Evolutionary conservation across 805 yeast species (phyloP).

Genomic region (Ogataea wickerhamii): DNA sequence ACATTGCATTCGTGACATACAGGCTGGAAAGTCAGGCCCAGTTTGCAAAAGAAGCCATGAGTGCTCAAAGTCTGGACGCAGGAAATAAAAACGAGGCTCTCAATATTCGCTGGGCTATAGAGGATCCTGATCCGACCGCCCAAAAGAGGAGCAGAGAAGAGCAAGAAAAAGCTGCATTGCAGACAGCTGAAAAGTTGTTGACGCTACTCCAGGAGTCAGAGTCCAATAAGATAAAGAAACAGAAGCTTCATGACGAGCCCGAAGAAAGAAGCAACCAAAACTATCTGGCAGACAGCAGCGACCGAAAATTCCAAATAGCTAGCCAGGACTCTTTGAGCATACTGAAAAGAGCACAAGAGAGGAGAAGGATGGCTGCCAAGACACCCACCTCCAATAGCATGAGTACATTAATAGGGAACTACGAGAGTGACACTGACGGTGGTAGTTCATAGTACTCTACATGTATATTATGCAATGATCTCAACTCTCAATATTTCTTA

Average conservation of each 20-base stretch:
- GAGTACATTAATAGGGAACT: conserved; percentile 7
- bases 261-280: conserved; percentile 6
- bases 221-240: conserved; percentile 16
- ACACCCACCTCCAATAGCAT: neutral
- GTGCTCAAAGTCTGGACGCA: conserved; percentile 59
- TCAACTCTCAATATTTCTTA: conserved; percentile 15
- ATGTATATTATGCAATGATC: neutral
- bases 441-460: no score
- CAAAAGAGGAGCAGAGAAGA: conserved; percentile 46
- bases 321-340: conserved; percentile 4
- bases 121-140: conserved; percentile 77
- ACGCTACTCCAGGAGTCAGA: conserved; percentile 30
- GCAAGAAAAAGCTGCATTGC: conserved; percentile 50
- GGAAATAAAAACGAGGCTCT: conserved; percentile 59
- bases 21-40: conserved; percentile 73
- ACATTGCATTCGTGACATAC: conserved; percentile 77
- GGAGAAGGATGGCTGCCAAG: neutral
- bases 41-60: conserved; percentile 95
- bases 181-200: conserved; percentile 47
- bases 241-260: conserved; percentile 21
- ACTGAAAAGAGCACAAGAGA: neutral
- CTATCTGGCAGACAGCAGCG: neutral
- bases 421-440: conserved; percentile 11
- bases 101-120: conserved; percentile 82
- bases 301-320: neutral